Base-by-base conservation (phyloP, 345 rosid species). In the Laguncularia racemosa region DNA sequence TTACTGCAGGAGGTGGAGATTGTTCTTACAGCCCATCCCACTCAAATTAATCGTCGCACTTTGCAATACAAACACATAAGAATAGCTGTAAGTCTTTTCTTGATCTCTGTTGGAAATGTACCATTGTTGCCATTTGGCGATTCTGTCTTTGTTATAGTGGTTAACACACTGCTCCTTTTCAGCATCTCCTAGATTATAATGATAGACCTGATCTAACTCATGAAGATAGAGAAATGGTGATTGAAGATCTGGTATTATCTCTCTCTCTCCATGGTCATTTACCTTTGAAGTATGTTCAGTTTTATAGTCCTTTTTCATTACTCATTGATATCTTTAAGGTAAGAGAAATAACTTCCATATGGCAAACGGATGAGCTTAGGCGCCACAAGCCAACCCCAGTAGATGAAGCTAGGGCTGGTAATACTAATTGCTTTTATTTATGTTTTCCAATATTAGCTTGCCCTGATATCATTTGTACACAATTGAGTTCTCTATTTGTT, bases 291-390 rank as follows among this genome's bases (percentile, higher is more conserved):
- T 45, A 52, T 44, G 26, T 14, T 44, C 14, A 19, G 18, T 18
- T 14, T 15, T 6, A 21, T 20, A 38, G 23, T 46, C 16, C 13
- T 46, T 57, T 44, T 50, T 33, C 14, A 9, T 46, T 44, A 26
- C 26, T 15, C 50, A 46, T 18, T 20, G 13, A 26, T 58, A 12
- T 73, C 33, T 40, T 50, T 70, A 65, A 90, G 97, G 85, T 91
- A 54, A 83, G 96, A 73, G 97, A 91, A 78, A 85, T 87, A 67
- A 85, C 87, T 59, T 80, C 93, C 28, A 74, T 87, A 74, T 91
- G 97, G 97, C 96, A 90, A 79, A 90, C 96, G 19, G 97, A 90
- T 70, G 97, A 90, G 77, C 93, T 90, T 65, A 85, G 97, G 80
- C 93, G 96, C 63, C 96, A 85, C 63, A 85, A 77, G 67, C 97